These are phyloP conservation scores for Bidens hawaiensis DNA, from an alignment of 140 eudicot genomes.

Conservation along the genomic window DNA sequence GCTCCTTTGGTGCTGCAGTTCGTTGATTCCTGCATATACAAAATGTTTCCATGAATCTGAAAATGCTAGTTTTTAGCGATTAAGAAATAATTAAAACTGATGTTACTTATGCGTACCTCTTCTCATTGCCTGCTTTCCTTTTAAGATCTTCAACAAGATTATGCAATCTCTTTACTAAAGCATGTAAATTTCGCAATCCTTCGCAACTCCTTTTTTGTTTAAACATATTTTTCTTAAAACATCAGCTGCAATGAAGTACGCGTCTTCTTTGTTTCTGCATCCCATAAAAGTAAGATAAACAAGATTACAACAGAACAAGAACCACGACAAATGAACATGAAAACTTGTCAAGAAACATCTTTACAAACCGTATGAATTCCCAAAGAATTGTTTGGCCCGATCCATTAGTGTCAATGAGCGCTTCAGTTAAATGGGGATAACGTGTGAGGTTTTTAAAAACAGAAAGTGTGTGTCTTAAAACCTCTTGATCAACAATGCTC, in stretches of 20 bases:
- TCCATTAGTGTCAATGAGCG: conserved; percentile 39
- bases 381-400: conserved; percentile 52
- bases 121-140: conserved; percentile 56
- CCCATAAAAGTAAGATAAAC: background rate
- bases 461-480: conserved; percentile 63
- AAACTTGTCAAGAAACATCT: background rate
- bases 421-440: conserved; percentile 59
- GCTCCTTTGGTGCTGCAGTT: conserved; percentile 16
- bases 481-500: conserved; percentile 89
- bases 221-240: conserved; percentile 57
- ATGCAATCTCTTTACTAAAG: conserved; percentile 59
- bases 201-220: conserved; percentile 43
- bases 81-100: background rate
- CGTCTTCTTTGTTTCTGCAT: conserved; percentile 83
- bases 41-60: too few relatives aligned
- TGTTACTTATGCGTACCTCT: conserved; percentile 43
- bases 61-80: too few relatives aligned
- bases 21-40: conserved; percentile 39
- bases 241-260: conserved; percentile 62
- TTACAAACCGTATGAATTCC: conserved; percentile 67
- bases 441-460: conserved; percentile 76
- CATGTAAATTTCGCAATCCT: conserved; percentile 40
- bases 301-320: background rate
- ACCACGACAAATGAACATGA: background rate
- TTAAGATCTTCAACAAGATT: conserved; percentile 64